Evolutionary conservation across 1,284 basidiomycete genomes (phyloP), one percentile per base, ranked within the genome.

Genomic region (Leucoagaricus sp.): DNA sequence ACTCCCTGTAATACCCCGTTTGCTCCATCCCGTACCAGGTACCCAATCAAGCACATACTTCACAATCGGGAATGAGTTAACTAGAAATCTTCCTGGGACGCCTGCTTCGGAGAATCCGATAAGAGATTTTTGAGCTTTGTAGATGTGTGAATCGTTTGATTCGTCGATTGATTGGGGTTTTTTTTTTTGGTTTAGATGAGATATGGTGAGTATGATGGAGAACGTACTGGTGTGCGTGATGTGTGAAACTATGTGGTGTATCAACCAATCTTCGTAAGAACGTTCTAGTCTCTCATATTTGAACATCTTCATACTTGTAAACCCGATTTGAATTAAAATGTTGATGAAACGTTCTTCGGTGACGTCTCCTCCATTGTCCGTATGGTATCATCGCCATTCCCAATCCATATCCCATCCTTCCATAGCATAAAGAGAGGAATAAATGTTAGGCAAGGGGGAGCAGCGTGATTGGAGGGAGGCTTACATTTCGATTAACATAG

Each of bases 141-240:
- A 26, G 28, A 68, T 62, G 15, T 64, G 64, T 10, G 63, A 64
- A 47, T 67, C 65, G 19, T 63, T 52, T 15, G 59, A 56, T 5
- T 60, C 62, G 17, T 59, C 38, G 19, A 75, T 72, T 56, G 74
- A 72, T 72, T 17, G 75, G 75, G 48, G n/a, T n/a, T n/a, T n/a
- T n/a, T 53, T 54, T 4, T 15, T 46, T 8, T 41, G 21, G 1
- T 31, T 10, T 54, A 25, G n/a, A 38, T 4, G 13, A 10, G 4
- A 13, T 13, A 17, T n/a, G 6, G 17, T 21, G 23, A 6, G 8
- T 38, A 8, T n/a, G n/a, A n/a, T n/a, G n/a, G n/a, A 9, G 13
- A 8, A 40, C 48, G 4, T 31, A 60, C 59, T 52, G 29, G n/a
- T 36, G 34, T 8, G 46, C 31, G 25, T 58, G 46, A 10, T 53